Base-by-base conservation (phyloP, 164 flowering plant species). In the Chloranthus sessilifolius region DNA sequence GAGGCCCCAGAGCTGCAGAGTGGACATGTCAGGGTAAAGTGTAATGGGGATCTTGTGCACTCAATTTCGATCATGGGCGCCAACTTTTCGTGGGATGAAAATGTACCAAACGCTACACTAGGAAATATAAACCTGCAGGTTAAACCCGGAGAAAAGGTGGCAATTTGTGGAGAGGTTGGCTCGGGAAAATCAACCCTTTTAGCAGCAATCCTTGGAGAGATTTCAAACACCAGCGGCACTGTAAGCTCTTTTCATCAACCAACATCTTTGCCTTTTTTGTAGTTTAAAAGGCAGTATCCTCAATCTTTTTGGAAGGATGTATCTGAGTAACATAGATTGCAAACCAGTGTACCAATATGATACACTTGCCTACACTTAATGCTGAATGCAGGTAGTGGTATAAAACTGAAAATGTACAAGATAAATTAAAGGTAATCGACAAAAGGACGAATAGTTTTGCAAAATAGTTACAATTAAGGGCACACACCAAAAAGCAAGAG, bases 121-220 rank as follows among this genome's bases (percentile, higher is more conserved):
- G 64, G 68, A 47, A 72, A 74, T 52, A 67, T 83, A 35, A 62
- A 67, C 43, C 51, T 83, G 51, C 70, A 35, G 37, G 72, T 74
- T 46, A 64, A 50, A 47, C 59, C 62, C 20, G 76, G 79, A 20
- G 77, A 77, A 53, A 77, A 76, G 48, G 59, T 77, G 24, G 88
- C 88, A 7, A 66, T 81, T 6, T 78, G 83, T 55, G 88, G 82
- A 41, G 82, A 78, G 63, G 90, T 82, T 44, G 90, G 90, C 5
- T 74, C 90, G 0, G 85, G 90, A 2, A 82, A 80, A 69, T 80
- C 89, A 53, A 77, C 80, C 12, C 82, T 82, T 61, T 30, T 82
- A 37, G 76, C 83, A 4, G 74, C 82, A 23, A 61, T 77, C 57
- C 79, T 80, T 30, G 83, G 92, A 55, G 92, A 83, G 61, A 68